Evolutionary conservation across 768 basidiomycete genomes (phyloP).

Genomic region (Scleroderma citrinum): DNA sequence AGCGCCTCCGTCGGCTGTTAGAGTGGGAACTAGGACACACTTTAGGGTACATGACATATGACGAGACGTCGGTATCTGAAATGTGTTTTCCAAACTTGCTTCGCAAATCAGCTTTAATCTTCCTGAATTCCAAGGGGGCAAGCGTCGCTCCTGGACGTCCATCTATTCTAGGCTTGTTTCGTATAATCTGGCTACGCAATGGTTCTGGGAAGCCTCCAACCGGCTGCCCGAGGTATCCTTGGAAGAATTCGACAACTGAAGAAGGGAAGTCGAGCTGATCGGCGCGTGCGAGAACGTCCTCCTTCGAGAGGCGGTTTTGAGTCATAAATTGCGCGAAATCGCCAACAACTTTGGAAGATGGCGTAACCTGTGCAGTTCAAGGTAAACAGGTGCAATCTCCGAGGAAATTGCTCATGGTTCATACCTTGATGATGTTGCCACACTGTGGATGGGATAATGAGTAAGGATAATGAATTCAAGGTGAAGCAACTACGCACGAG

Average conservation of each 20-base stretch:
- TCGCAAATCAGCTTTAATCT: constrained; percentile 87
- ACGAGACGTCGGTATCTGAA: constrained; percentile 87
- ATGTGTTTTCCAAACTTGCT: constrained; percentile 96
- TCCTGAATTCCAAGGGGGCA: constrained; percentile 89
- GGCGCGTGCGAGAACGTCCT: constrained; percentile 81
- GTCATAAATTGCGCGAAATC: constrained; percentile 99
- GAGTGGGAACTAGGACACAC: constrained; percentile 32
- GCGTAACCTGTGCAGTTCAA: constrained; percentile 62
- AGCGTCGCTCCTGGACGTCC: constrained; percentile 88
- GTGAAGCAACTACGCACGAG: constrained; percentile 50
- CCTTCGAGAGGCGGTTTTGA: constrained; percentile 82
- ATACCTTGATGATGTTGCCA: constrained; percentile 92
- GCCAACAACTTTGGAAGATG: constrained; percentile 97
- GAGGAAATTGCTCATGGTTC: constrained; percentile 1
- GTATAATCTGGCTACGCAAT: constrained; percentile 83
- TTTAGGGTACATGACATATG: constrained; percentile 99
- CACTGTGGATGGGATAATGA: constrained; percentile 45
- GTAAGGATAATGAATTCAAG: neutral
- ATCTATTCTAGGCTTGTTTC: constrained; percentile 91
- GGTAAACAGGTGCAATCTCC: neutral
- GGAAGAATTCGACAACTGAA: constrained; percentile 97
- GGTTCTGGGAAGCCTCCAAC: constrained; percentile 99
- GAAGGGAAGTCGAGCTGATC: constrained; percentile 95
- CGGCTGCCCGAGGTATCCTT: constrained; percentile 96
- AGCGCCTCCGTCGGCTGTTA: constrained; percentile 2